Conservation (phyloP, 1,284 basidiomycete genomes). For the Pseudozyma thailandica region DNA sequence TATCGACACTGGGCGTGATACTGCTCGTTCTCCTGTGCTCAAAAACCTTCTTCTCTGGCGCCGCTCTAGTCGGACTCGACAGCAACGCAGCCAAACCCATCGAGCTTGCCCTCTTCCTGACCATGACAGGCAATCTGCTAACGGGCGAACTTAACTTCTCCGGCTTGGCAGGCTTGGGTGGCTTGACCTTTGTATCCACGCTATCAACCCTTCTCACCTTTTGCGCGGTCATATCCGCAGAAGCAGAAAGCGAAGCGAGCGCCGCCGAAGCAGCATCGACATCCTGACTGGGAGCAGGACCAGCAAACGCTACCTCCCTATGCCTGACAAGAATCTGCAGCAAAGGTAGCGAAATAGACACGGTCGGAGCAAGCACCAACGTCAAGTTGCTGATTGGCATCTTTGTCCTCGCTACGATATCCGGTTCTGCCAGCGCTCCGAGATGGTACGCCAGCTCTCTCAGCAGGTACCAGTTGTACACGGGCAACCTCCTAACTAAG, state of each 20-base stretch:
- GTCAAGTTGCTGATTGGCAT: constrained; percentile 64
- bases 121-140: constrained; percentile 32
- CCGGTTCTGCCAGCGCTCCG: constrained; percentile 32
- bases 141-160: constrained; percentile 15
- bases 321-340: constrained; percentile 55
- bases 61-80: constrained; percentile 1
- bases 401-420: constrained; percentile 54
- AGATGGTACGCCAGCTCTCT: constrained; percentile 61
- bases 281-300: constrained; percentile 21
- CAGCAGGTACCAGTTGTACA: constrained; percentile 63
- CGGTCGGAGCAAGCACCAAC: constrained; percentile 63
- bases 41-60: neutral
- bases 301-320: constrained; percentile 40
- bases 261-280: neutral
- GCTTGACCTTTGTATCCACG: neutral
- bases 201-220: neutral
- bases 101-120: constrained; percentile 27
- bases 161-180: constrained; percentile 30
- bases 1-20: too few species aligned
- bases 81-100: constrained; percentile 17
- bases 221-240: constrained; percentile 3
- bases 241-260: neutral
- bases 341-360: constrained; percentile 53
- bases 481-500: constrained; percentile 43
- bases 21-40: neutral